phyloP scores from a whole-genome alignment of 179 eudicot genomes.

The Heliamphora pulchella region DNA sequence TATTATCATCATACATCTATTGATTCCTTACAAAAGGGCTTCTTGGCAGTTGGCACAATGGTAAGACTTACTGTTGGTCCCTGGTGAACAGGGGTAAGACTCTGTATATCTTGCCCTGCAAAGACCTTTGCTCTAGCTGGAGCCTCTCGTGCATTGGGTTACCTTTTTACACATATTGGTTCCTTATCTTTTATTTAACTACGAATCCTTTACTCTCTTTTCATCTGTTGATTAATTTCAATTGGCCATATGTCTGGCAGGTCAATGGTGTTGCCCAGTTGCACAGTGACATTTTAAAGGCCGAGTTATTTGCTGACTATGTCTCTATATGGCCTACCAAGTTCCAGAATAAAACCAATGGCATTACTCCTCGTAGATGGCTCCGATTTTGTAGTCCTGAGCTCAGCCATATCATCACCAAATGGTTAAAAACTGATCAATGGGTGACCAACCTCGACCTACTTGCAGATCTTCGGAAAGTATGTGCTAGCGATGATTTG shows the following conservation, averaged over 20 bases:
- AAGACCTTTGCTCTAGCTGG: no score
- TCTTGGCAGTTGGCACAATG: no score
- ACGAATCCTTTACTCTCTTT: background rate
- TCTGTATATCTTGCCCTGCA: no score
- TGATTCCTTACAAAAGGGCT: background rate
- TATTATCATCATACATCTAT: background rate
- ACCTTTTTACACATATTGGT: no score
- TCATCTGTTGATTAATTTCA: background rate
- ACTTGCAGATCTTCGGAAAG: conserved; percentile 65
- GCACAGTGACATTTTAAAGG: conserved; percentile 88
- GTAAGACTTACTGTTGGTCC: no score
- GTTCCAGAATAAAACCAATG: conserved; percentile 97
- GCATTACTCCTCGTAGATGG: conserved; percentile 98
- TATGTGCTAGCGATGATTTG: conserved; percentile 28
- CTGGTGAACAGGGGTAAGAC: no score
- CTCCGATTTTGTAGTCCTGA: conserved; percentile 89
- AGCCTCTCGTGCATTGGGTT: no score
- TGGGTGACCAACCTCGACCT: conserved; percentile 96
- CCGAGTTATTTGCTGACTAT: conserved; percentile 90
- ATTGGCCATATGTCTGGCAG: conserved; percentile 33
- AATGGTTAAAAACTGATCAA: conserved; percentile 84
- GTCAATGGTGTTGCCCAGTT: conserved; percentile 98
- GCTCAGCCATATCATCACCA: conserved; percentile 82
- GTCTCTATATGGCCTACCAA: conserved; percentile 93
- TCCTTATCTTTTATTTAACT: background rate